A percentile compares a stretch with the other conserved stretches of the same genome.
These are phyloP conservation scores for Aspergillus carlsbadensis DNA, from an alignment of 495 filamentous ascomycete genomes.

Conservation along the genomic window DNA sequence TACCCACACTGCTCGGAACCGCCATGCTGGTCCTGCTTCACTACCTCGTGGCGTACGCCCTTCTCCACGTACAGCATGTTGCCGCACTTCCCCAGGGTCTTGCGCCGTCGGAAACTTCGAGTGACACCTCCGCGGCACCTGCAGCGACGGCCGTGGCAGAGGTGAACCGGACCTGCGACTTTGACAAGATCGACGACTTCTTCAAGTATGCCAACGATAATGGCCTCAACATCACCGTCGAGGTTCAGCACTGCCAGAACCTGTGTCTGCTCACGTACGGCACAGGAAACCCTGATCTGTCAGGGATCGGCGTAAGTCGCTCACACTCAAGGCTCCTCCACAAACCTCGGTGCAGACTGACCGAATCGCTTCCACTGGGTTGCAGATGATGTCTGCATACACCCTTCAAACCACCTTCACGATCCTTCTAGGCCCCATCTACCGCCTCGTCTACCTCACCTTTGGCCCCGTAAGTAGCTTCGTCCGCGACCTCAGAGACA, in stretches of 20 bases:
- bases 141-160: neutral
- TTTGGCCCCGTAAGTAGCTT: neutral
- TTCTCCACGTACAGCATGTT: neutral
- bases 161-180: slow-evolving; percentile 2
- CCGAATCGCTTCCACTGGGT: neutral
- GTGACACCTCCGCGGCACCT: neutral
- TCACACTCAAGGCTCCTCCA: neutral
- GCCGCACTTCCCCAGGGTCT: slow-evolving; percentile 7
- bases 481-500: slow-evolving; percentile 5
- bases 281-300: slow-evolving; percentile 11
- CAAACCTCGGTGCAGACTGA: neutral
- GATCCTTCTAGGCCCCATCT: slow-evolving; percentile 7
- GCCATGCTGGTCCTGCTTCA: slow-evolving; percentile 1
- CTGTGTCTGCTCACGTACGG: slow-evolving; percentile 10
- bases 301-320: slow-evolving; percentile 9
- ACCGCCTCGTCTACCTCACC: slow-evolving; percentile 5
- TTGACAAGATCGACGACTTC: slow-evolving; percentile 5
- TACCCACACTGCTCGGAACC: neutral
- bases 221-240: slow-evolving; percentile 7
- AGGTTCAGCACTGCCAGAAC: slow-evolving; percentile 13
- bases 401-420: slow-evolving; percentile 7
- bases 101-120: neutral
- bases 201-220: slow-evolving; percentile 9
- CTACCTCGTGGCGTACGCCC: slow-evolving; percentile 4
- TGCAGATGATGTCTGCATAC: slow-evolving; percentile 13